Base-by-base conservation (phyloP, 2,329 filamentous ascomycete species). In the Cordyceps javanica region DNA sequence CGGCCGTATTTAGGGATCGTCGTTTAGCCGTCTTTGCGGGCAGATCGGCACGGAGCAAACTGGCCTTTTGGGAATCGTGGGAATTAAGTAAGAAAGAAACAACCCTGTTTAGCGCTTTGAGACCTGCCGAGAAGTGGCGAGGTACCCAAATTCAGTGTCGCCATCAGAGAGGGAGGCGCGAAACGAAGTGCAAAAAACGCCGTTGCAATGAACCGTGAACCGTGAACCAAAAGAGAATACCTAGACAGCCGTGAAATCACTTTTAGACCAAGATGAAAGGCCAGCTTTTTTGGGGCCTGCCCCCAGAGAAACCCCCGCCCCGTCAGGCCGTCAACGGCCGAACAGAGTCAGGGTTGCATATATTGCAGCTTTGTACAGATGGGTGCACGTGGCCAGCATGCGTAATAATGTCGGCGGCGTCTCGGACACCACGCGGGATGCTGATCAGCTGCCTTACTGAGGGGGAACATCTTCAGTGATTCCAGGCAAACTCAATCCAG, bases 401-500 rank as follows among this genome's bases (percentile, higher is more conserved):
- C 50, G 48, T 44, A 21, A 14, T 55, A 21, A 25, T 50, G 42
- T 34, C 8, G 7, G 42, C 23, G 21, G 55, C 41, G 26, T 59
- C 50, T 30, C 26, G 25, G 41, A 34, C 28, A 53, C 48, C 56
- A 26, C 25, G 13, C 16, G 25, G 16, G 41, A 26, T 36, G 42
- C 14, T 52, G 16, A 34, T 25, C 28, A 32, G 39, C 14, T 14
- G 19, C 32, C 45, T 46, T 23, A 63, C 71, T 66, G 41, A 21
- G 53, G 42, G 6, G 34, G 68, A 71, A 69, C 69, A 65, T 80
- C 76, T 61, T 81, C 77, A 55, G 73, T 75, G 59, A 80, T 77
- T 39, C 72, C 71, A 14, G 70, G 72, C 58, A 72, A 65, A 51
- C 67, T 73, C 59, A 79, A 69, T 19, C 76, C 77, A 9, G 76